These are phyloP conservation scores for Gyrodon lividus DNA, from an alignment of 768 basidiomycete species.

Conservation along the genomic window DNA sequence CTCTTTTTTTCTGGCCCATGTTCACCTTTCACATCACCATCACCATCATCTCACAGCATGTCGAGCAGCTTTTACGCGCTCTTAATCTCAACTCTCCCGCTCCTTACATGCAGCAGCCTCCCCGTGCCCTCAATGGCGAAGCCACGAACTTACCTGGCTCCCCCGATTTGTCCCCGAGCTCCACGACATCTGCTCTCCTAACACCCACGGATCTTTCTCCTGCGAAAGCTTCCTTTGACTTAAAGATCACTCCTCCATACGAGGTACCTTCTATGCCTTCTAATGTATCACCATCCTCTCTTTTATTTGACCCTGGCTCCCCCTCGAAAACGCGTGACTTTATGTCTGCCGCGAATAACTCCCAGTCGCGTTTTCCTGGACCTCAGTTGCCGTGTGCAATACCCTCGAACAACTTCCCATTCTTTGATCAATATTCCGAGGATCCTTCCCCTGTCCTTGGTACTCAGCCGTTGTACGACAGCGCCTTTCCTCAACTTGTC, in stretches of 20 bases:
- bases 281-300: slow-evolving; percentile 35
- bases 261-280: slow-evolving; percentile 37
- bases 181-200: slow-evolving; percentile 65
- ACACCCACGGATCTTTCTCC: slow-evolving; percentile 78
- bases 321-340: slow-evolving; percentile 32
- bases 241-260: slow-evolving; percentile 52
- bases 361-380: slow-evolving; percentile 26
- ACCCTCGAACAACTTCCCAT: slow-evolving; percentile 35
- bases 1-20: slow-evolving; percentile 26
- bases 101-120: slow-evolving; percentile 45
- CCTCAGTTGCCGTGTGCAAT: slow-evolving; percentile 13
- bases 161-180: slow-evolving; percentile 73
- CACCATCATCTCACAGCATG: slow-evolving; percentile 49
- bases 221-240: slow-evolving; percentile 53
- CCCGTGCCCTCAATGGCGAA: slow-evolving; percentile 44
- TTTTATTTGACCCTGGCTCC: slow-evolving; percentile 47
- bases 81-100: slow-evolving; percentile 78
- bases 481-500: slow-evolving; percentile 27
- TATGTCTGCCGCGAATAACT: slow-evolving; percentile 25
- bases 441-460: slow-evolving; percentile 37
- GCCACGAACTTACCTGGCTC: slow-evolving; percentile 42
- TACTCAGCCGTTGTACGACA: slow-evolving; percentile 36
- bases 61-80: slow-evolving; percentile 77
- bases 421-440: slow-evolving; percentile 57
- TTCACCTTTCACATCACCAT: slow-evolving; percentile 14